Conservation (phyloP, 2,329 filamentous ascomycete genomes). For the Phaeophleospora eucalypticola region DNA sequence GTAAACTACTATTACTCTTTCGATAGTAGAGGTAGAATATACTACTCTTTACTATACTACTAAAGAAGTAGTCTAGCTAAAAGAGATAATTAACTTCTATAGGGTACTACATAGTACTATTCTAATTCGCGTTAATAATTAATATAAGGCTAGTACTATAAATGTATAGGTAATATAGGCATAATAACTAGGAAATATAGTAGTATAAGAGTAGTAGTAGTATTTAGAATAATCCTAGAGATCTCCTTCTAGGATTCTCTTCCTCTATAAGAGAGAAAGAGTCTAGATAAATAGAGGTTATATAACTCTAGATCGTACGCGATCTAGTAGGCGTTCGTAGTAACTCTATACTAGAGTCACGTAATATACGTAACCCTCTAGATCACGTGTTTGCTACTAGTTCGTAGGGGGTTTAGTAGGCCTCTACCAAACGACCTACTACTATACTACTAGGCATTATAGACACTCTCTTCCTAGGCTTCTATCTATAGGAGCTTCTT, state of each 20-base stretch:
- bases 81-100: too few relatives aligned
- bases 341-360: neutral
- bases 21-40: too few relatives aligned
- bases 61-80: too few relatives aligned
- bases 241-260: neutral
- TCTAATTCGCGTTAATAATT: neutral
- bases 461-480: too few relatives aligned
- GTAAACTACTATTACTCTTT: too few relatives aligned
- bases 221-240: neutral
- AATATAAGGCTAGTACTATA: neutral
- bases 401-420: neutral
- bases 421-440: too few relatives aligned
- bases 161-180: neutral
- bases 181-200: neutral
- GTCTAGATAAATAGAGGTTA: too few relatives aligned
- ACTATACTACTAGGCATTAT: too few relatives aligned
- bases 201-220: neutral
- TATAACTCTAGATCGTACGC: neutral
- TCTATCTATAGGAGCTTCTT: too few relatives aligned
- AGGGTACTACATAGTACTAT: too few relatives aligned
- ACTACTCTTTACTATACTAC: too few relatives aligned
- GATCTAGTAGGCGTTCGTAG: neutral
- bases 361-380: neutral
- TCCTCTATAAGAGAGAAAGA: too few relatives aligned
- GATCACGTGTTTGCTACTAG: neutral